Evolutionary conservation across 306 rosid genomes (phyloP).

Genomic region (Rubus parviflorus): DNA sequence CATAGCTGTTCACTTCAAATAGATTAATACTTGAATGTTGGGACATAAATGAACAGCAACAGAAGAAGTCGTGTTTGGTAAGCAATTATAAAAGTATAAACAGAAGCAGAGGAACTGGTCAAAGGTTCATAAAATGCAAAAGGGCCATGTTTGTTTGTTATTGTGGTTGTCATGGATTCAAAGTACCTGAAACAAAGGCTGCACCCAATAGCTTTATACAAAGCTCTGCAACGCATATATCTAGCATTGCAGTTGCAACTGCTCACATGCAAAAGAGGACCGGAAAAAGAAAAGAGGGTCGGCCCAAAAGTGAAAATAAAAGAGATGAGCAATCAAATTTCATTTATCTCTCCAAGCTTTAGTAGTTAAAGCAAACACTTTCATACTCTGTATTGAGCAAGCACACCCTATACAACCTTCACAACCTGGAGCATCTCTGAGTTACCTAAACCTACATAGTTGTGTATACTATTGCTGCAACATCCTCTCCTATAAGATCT

Average conservation of each 20-base stretch:
- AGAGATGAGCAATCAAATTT: slow-evolving; percentile 29
- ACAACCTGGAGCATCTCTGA: slow-evolving; percentile 7
- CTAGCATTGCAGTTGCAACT: slow-evolving; percentile 36
- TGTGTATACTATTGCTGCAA: slow-evolving; percentile 6
- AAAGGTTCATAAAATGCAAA: slow-evolving; percentile 19
- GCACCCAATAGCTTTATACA: slow-evolving; percentile 36
- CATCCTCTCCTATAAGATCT: slow-evolving; percentile 6
- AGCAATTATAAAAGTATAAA: neutral
- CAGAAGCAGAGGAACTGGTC: slow-evolving; percentile 12
- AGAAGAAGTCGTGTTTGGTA: slow-evolving; percentile 29
- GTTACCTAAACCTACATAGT: slow-evolving; percentile 17
- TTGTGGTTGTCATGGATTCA: slow-evolving; percentile 12
- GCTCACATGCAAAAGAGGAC: slow-evolving; percentile 43
- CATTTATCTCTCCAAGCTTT: slow-evolving; percentile 11
- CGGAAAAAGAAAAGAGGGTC: slow-evolving; percentile 23
- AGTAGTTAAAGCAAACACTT: slow-evolving; percentile 21
- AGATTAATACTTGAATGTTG: slow-evolving; percentile 26
- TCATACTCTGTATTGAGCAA: slow-evolving; percentile 21
- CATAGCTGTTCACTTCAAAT: slow-evolving; percentile 15
- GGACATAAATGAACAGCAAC: neutral
- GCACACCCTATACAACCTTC: slow-evolving; percentile 24
- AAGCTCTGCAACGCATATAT: slow-evolving; percentile 28
- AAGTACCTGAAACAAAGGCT: slow-evolving; percentile 36
- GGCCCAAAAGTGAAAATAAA: slow-evolving; percentile 27
- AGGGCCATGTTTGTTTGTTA: slow-evolving; percentile 24